phyloP scores from a whole-genome alignment of 1,284 basidiomycete genomes.

The Macrocybe sp. region DNA sequence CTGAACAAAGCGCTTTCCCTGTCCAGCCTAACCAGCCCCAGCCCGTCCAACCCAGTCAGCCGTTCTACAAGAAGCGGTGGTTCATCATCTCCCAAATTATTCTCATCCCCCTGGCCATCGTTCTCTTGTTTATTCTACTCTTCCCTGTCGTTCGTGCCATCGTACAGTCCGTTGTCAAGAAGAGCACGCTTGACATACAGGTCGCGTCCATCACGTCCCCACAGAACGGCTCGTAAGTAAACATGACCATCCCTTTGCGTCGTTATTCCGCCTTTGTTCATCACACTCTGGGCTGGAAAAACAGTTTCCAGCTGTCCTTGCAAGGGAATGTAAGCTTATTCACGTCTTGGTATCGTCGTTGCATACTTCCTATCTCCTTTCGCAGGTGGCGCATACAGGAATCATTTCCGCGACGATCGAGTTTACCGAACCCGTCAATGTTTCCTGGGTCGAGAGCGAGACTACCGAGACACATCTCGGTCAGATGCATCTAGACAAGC shows the following conservation, averaged over 20 bases:
- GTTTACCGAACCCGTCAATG: constrained; percentile 47
- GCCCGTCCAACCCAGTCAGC: constrained; percentile 9
- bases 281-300: neutral
- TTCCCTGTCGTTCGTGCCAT: constrained; percentile 65
- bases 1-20: too few species aligned
- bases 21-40: too few species aligned
- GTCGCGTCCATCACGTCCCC: constrained; percentile 44
- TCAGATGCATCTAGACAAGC: constrained; percentile 36
- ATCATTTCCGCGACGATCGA: constrained; percentile 53
- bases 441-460: constrained; percentile 51
- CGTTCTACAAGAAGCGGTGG: constrained; percentile 35
- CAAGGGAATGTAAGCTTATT: constrained; percentile 36
- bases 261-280: constrained; percentile 3
- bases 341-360: constrained; percentile 11
- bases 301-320: constrained; percentile 45
- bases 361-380: neutral
- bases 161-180: constrained; percentile 55
- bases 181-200: constrained; percentile 46
- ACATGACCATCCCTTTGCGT: neutral
- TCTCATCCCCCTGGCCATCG: constrained; percentile 49
- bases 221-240: constrained; percentile 47
- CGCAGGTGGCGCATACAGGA: constrained; percentile 57
- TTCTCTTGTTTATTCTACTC: constrained; percentile 56
- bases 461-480: constrained; percentile 43
- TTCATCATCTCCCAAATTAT: constrained; percentile 44